A percentile compares a stretch with the other conserved stretches of the same genome.
Evolutionary conservation across 2,329 filamentous ascomycete genomes (phyloP).

Genomic region (Aspergillus latus): DNA sequence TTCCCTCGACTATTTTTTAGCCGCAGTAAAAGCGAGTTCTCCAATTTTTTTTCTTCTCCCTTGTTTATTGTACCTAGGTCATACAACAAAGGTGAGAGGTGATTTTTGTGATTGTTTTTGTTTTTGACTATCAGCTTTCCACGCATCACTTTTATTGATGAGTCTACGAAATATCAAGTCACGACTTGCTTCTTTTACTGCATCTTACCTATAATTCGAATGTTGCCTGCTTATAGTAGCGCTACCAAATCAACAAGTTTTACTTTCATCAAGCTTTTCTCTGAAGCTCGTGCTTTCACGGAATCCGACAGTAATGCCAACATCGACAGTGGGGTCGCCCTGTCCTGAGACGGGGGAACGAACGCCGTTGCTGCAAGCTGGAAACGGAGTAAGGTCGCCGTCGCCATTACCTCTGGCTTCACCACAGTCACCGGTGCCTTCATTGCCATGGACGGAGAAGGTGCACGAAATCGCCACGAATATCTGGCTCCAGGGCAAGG

Average conservation of each 20-base stretch:
- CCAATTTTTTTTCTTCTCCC: background rate
- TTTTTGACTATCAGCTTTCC: background rate
- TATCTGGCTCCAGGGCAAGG: constrained; percentile 66
- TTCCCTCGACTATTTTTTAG: background rate
- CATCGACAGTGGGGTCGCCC: background rate
- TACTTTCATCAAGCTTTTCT: too few species aligned
- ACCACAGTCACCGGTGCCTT: constrained; percentile 13
- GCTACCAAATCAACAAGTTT: too few species aligned
- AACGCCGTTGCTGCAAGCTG: constrained; percentile 3
- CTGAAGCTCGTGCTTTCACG: too few species aligned
- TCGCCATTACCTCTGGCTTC: background rate
- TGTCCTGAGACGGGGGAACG: constrained; percentile 11
- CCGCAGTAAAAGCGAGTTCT: background rate
- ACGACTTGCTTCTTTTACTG: background rate
- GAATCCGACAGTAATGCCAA: background rate
- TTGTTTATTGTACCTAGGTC: background rate
- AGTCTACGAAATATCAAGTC: background rate
- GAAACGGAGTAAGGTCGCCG: background rate
- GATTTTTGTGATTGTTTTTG: background rate
- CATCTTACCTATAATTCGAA: background rate
- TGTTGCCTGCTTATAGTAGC: background rate
- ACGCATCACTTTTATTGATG: background rate
- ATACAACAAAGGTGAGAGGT: background rate
- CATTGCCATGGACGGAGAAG: constrained; percentile 25
- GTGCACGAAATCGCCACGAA: constrained; percentile 21